Conservation (phyloP, 331 rosid genomes). For the Phaseolus coccineus region DNA sequence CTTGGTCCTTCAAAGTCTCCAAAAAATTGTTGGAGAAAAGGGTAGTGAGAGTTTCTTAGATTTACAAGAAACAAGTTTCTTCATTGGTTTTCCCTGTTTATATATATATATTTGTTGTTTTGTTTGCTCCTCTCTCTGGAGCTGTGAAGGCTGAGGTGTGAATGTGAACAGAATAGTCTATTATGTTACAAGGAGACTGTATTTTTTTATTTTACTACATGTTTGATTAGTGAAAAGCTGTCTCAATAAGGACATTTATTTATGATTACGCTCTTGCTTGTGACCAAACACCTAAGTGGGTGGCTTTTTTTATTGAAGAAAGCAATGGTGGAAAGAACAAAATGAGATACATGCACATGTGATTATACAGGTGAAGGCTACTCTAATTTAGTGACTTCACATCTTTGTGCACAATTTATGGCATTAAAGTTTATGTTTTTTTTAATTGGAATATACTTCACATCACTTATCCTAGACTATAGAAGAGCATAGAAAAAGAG, state of each 20-base stretch:
- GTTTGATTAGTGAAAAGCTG: slow-evolving; percentile 50
- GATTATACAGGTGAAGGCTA: slow-evolving; percentile 1
- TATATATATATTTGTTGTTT: slow-evolving; percentile 41
- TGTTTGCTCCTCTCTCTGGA: slow-evolving; percentile 55
- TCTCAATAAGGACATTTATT: slow-evolving; percentile 44
- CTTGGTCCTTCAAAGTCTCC: slow-evolving; percentile 47
- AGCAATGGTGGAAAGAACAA: slow-evolving; percentile 32
- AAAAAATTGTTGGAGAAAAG: slow-evolving; percentile 58
- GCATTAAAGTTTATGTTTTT: slow-evolving; percentile 11
- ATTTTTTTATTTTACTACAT: slow-evolving; percentile 46
- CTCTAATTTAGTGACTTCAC: slow-evolving; percentile 46
- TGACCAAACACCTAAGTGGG: slow-evolving; percentile 38
- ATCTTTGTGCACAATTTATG: slow-evolving; percentile 36
- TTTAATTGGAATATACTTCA: background rate
- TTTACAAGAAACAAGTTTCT: slow-evolving; percentile 44
- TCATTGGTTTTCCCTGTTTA: slow-evolving; percentile 50
- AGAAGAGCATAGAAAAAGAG: background rate
- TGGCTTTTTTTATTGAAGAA: slow-evolving; percentile 43
- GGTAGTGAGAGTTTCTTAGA: slow-evolving; percentile 47
- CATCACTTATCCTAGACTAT: background rate
- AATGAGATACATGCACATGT: slow-evolving; percentile 45
- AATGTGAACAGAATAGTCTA: slow-evolving; percentile 55
- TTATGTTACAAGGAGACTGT: slow-evolving; percentile 46
- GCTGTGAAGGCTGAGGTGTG: slow-evolving; percentile 46
- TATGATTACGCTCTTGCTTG: slow-evolving; percentile 26